Evolutionary conservation across 2,329 filamentous ascomycete genomes (phyloP).

Genomic region (Colletotrichum liriopes): DNA sequence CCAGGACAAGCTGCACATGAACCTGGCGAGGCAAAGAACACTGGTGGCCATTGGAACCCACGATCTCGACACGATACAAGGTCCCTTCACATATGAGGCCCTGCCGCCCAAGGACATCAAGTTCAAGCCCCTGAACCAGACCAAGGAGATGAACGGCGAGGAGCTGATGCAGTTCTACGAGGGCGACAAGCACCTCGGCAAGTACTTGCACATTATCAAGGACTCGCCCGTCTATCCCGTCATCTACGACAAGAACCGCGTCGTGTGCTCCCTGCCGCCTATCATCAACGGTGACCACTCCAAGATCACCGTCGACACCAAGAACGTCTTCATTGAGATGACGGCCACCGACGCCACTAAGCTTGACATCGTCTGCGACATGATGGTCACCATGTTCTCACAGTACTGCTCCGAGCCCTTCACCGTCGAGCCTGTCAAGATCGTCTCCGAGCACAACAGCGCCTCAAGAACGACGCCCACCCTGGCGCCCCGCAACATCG

Average conservation of each 20-base stretch:
- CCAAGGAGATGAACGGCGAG: constrained; percentile 86
- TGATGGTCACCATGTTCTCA: constrained; percentile 98
- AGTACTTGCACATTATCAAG: constrained; percentile 93
- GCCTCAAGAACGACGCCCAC: constrained; percentile 86
- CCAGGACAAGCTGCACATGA: constrained; percentile 98
- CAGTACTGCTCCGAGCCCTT: constrained; percentile 90
- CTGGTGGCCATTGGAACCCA: constrained; percentile 98
- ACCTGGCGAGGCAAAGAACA: constrained; percentile 92
- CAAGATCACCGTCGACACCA: constrained; percentile 93
- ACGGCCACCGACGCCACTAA: constrained; percentile 97
- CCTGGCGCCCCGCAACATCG: constrained; percentile 81
- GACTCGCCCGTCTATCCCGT: constrained; percentile 96
- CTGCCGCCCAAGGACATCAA: constrained; percentile 91
- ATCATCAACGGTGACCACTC: constrained; percentile 99
- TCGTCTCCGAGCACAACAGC: constrained; percentile 92
- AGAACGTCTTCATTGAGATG: constrained; percentile 96
- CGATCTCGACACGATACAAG: constrained; percentile 92
- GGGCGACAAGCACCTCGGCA: constrained; percentile 91
- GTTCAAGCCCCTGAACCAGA: constrained; percentile 93
- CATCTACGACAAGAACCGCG: constrained; percentile 90
- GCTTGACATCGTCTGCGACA: constrained; percentile 94
- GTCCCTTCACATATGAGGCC: constrained; percentile 97
- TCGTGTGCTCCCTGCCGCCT: constrained; percentile 93
- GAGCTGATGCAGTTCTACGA: constrained; percentile 97
- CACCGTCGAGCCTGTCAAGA: constrained; percentile 93